Conservation (phyloP, 768 basidiomycete genomes). For the Lactarius hatsudake region DNA sequence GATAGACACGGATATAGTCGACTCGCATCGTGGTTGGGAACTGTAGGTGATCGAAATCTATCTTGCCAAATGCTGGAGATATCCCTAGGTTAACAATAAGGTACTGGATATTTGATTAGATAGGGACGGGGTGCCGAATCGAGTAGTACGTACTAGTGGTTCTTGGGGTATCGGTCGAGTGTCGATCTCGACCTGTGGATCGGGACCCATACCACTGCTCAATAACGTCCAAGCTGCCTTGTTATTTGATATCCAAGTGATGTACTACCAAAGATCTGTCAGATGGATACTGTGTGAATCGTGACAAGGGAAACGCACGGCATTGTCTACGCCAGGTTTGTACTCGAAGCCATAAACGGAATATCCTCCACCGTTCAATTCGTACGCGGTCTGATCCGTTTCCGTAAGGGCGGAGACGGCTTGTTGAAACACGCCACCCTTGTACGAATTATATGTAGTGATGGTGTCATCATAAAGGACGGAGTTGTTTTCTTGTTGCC, state of each 20-base stretch:
- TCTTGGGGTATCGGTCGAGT: constrained; percentile 41
- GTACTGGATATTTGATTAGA: constrained; percentile 36
- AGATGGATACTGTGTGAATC: not conserved
- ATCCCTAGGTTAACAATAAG: constrained; percentile 59
- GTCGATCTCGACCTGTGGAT: constrained; percentile 35
- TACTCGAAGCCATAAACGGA: constrained; percentile 47
- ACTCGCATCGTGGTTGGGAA: constrained; percentile 64
- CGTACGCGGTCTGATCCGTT: constrained; percentile 42
- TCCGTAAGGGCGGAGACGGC: constrained; percentile 68
- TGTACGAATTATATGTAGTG: constrained; percentile 50
- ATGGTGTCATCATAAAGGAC: not conserved
- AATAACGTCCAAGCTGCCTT: constrained; percentile 41
- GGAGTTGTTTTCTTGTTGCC: constrained; percentile 1
- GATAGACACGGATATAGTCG: constrained; percentile 83
- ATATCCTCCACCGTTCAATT: constrained; percentile 35
- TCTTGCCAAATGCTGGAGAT: constrained; percentile 54
- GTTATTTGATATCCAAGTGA: constrained; percentile 44
- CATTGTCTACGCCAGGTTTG: constrained; percentile 34
- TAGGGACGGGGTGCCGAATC: not conserved
- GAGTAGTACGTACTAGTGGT: constrained; percentile 37
- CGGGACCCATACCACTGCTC: constrained; percentile 37
- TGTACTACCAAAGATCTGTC: constrained; percentile 32
- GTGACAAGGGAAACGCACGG: constrained; percentile 13
- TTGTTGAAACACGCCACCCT: constrained; percentile 79
- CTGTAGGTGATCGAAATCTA: constrained; percentile 50